Evolutionary conservation across 164 flowering plant genomes (phyloP).

Genomic region (Piper betle): DNA sequence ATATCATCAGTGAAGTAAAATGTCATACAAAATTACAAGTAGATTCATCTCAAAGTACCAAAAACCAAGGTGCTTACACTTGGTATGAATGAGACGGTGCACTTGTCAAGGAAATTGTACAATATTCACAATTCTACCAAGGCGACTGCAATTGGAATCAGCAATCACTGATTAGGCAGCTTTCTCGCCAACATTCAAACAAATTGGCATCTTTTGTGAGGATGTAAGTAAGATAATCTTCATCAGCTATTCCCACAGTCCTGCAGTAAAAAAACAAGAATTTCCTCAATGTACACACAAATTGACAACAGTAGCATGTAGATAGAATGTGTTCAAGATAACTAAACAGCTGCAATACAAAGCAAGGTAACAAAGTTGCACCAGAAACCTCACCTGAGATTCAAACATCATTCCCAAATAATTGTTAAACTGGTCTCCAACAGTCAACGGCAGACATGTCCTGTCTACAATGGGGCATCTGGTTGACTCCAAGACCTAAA

Average conservation of each 20-base stretch:
- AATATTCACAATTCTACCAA: slow-evolving; percentile 46
- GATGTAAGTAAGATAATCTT: not conserved
- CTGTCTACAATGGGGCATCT: slow-evolving; percentile 52
- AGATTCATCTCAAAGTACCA: slow-evolving; percentile 24
- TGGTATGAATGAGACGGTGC: slow-evolving; percentile 25
- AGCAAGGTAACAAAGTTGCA: not conserved
- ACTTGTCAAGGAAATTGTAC: slow-evolving; percentile 45
- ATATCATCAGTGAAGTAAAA: not conserved
- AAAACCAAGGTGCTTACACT: slow-evolving; percentile 35
- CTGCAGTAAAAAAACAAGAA: no score
- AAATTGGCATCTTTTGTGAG: not conserved
- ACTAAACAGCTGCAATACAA: not conserved
- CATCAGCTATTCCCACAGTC: not conserved
- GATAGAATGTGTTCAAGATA: slow-evolving; percentile 3
- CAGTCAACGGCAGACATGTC: slow-evolving; percentile 45
- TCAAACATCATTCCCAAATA: not conserved
- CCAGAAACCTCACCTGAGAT: slow-evolving; percentile 6
- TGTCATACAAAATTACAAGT: slow-evolving; percentile 1
- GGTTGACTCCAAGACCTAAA: slow-evolving; percentile 51
- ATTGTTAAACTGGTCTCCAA: slow-evolving; percentile 62
- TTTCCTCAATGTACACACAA: no score
- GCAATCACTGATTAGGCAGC: slow-evolving; percentile 2
- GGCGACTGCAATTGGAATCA: slow-evolving; percentile 18
- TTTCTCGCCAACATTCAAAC: slow-evolving; percentile 12
- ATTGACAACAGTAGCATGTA: not conserved